phyloP scores from a whole-genome alignment of 202 grass and related monocot genomes.

The Digitaria exilis region DNA sequence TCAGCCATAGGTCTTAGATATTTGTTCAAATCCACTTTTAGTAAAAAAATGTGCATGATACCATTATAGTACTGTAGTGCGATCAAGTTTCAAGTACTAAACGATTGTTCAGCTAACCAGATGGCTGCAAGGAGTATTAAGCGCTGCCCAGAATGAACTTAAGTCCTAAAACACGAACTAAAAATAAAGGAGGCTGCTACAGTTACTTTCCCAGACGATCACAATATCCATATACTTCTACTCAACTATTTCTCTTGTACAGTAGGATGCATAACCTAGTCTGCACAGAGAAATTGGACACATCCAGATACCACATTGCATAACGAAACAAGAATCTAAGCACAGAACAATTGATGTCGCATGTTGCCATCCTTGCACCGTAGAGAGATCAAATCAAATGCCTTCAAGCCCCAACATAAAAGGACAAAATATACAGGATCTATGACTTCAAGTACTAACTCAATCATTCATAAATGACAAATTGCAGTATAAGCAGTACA shows the following conservation, averaged over 20 bases:
- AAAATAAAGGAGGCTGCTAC: background rate
- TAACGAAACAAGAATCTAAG: constrained; percentile 3
- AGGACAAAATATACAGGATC: background rate
- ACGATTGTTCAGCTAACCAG: background rate
- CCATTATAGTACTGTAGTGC: background rate
- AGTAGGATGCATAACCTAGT: background rate
- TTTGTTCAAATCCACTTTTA: background rate
- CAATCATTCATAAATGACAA: background rate
- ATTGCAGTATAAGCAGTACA: background rate
- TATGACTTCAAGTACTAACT: constrained; percentile 19
- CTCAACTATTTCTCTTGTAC: background rate
- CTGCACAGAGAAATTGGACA: background rate
- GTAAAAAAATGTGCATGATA: constrained; percentile 22
- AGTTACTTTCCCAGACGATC: background rate
- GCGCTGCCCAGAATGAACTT: background rate
- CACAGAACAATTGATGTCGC: background rate
- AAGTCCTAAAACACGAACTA: background rate
- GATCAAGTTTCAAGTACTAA: background rate
- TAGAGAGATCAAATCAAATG: background rate
- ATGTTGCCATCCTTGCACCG: background rate
- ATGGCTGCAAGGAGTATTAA: background rate
- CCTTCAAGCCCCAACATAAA: constrained; percentile 14
- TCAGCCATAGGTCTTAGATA: background rate
- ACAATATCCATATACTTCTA: background rate
- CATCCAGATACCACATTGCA: background rate